Evolutionary conservation across 495 filamentous ascomycete genomes (phyloP).

Genomic region (Tuber calosporum): DNA sequence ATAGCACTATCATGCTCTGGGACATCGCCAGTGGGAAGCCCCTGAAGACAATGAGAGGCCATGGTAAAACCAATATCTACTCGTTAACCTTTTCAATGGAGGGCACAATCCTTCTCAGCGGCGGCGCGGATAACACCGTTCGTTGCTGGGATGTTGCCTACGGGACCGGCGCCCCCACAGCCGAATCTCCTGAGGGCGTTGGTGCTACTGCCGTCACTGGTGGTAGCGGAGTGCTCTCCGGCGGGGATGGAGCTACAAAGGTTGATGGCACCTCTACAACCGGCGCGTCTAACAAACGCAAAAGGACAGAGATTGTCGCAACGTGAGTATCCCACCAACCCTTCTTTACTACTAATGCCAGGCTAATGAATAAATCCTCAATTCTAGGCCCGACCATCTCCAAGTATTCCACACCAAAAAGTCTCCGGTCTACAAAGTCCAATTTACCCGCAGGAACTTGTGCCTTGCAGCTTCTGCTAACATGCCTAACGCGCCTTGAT

Average conservation of each 20-base stretch:
- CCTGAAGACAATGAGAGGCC: constrained; percentile 86
- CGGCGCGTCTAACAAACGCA: constrained; percentile 47
- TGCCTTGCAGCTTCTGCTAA: constrained; percentile 83
- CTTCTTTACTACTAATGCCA: constrained; percentile 1
- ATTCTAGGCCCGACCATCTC: constrained; percentile 71
- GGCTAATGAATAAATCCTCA: not conserved
- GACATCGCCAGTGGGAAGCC: constrained; percentile 73
- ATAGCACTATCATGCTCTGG: constrained; percentile 86
- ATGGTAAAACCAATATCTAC: constrained; percentile 89
- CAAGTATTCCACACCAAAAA: constrained; percentile 91
- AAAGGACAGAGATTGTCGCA: constrained; percentile 73
- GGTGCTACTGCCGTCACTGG: constrained; percentile 37
- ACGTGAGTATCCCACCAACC: constrained; percentile 45
- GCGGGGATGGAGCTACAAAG: constrained; percentile 38
- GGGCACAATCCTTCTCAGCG: constrained; percentile 76
- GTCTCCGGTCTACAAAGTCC: constrained; percentile 85
- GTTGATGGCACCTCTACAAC: constrained; percentile 33
- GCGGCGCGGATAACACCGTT: constrained; percentile 85
- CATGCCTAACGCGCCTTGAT: constrained; percentile 48
- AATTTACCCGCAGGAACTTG: constrained; percentile 88
- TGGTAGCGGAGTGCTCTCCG: constrained; percentile 42
- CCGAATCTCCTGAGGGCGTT: constrained; percentile 49
- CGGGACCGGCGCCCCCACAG: constrained; percentile 52
- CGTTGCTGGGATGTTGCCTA: constrained; percentile 77
- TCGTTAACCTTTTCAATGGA: constrained; percentile 86